Conservation (phyloP, 73 alveolate species). For the Paramecium pentaurelia region DNA sequence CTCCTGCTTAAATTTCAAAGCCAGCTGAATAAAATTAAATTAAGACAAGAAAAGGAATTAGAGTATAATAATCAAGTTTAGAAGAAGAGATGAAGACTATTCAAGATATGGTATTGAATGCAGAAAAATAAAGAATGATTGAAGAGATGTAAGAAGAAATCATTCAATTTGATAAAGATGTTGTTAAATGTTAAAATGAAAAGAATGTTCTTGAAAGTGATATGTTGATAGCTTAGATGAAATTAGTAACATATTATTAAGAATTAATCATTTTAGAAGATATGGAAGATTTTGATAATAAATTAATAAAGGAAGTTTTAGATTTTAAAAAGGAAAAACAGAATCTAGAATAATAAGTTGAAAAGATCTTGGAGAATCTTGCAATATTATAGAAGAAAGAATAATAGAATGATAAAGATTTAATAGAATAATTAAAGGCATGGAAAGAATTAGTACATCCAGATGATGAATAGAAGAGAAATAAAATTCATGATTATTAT, state of each 20-base stretch:
- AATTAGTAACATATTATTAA: conserved; percentile 78
- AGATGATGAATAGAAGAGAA: conserved; percentile 77
- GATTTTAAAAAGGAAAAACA: conserved; percentile 80
- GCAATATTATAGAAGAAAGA: conserved; percentile 61
- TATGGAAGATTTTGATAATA: conserved; percentile 85
- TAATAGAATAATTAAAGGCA: conserved; percentile 76
- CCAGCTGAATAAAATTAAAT: conserved; percentile 52
- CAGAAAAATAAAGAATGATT: conserved; percentile 64
- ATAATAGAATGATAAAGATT: conserved; percentile 77
- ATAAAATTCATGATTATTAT: conserved; percentile 72
- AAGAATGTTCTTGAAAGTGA: conserved; percentile 82
- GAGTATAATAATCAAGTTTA: conserved; percentile 64
- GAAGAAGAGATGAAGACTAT: conserved; percentile 70
- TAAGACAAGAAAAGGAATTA: conserved; percentile 74
- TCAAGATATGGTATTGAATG: conserved; percentile 64
- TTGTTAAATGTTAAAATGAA: conserved; percentile 69
- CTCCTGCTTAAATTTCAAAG: conserved; percentile 61
- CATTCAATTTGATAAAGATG: conserved; percentile 47
- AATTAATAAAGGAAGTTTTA: conserved; percentile 76
- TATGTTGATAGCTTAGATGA: conserved; percentile 84
- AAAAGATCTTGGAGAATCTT: conserved; percentile 70
- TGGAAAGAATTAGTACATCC: conserved; percentile 82
- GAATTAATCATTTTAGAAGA: conserved; percentile 79
- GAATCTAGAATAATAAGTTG: conserved; percentile 69
- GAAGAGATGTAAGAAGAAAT: conserved; percentile 52